Conservation (phyloP, 495 filamentous ascomycete species). For the Penicillium subrubescens region DNA sequence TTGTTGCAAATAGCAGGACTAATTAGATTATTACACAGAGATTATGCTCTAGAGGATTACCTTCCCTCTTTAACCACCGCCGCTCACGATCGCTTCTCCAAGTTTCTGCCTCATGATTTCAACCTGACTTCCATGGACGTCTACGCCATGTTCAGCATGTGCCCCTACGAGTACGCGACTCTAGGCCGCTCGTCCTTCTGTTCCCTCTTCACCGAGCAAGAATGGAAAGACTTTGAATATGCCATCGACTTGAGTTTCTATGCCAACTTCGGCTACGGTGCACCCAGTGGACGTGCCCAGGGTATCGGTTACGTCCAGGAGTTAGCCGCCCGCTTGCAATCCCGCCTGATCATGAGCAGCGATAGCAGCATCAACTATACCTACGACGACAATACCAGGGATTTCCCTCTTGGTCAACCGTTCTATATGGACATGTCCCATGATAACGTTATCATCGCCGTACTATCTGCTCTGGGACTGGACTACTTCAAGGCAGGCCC, state of each 20-base stretch:
- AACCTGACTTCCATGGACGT: constrained; percentile 52
- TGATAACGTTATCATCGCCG: not conserved
- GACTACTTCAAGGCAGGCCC: not conserved
- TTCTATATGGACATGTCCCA: not conserved
- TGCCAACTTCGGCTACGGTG: not conserved
- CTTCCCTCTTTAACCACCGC: not conserved
- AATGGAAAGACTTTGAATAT: not conserved
- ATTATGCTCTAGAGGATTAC: not conserved
- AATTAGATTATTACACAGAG: not conserved
- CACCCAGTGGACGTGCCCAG: not conserved
- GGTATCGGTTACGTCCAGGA: not conserved
- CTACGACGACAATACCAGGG: not conserved
- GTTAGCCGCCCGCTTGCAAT: not conserved
- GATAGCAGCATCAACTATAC: not conserved
- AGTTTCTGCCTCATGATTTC: constrained; percentile 37
- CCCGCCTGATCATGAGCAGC: not conserved
- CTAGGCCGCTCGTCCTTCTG: constrained; percentile 47
- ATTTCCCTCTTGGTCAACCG: not conserved
- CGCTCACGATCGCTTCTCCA: not conserved
- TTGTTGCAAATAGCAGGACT: not conserved
- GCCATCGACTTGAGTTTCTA: not conserved
- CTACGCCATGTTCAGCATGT: constrained; percentile 54
- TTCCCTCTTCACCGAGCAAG: not conserved
- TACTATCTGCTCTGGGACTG: not conserved
- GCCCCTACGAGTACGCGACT: constrained; percentile 38